Percentiles rank a stretch among this genome's conserved stretches.
These are phyloP conservation scores for Quercus parvula DNA, from an alignment of 306 rosid species.

Conservation along the genomic window DNA sequence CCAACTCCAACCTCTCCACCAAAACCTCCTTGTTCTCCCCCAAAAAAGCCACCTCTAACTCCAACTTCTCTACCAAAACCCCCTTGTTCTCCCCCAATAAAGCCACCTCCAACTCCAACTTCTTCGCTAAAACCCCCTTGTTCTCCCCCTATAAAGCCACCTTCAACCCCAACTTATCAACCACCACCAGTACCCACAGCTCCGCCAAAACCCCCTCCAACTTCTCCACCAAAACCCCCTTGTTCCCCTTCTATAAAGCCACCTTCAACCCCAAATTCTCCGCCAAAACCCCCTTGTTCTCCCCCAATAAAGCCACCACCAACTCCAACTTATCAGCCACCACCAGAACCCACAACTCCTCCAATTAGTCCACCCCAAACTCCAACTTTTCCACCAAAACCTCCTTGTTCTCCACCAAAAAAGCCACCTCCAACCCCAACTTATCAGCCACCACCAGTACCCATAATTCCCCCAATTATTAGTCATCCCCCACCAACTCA, in stretches of 20 bases:
- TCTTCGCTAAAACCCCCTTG: background rate
- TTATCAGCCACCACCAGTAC: background rate
- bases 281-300: too few species aligned
- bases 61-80: background rate
- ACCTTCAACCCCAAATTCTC: too few species aligned
- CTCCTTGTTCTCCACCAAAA: background rate
- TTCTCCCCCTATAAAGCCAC: background rate
- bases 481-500: background rate
- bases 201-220: background rate
- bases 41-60: background rate
- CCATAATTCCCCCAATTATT: too few species aligned
- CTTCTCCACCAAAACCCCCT: background rate
- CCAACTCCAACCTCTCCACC: too few species aligned
- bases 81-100: background rate
- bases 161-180: background rate
- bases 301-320: background rate
- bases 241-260: too few species aligned
- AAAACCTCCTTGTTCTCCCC: too few species aligned
- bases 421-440: background rate
- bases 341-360: too few species aligned
- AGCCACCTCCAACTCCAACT: background rate
- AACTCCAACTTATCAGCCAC: background rate
- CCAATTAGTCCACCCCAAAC: too few species aligned
- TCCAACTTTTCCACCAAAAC: background rate
- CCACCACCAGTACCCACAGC: background rate